These are phyloP conservation scores for Phytophthora tubulina DNA, from an alignment of 352 stramenopile genomes.

Conservation along the genomic window DNA sequence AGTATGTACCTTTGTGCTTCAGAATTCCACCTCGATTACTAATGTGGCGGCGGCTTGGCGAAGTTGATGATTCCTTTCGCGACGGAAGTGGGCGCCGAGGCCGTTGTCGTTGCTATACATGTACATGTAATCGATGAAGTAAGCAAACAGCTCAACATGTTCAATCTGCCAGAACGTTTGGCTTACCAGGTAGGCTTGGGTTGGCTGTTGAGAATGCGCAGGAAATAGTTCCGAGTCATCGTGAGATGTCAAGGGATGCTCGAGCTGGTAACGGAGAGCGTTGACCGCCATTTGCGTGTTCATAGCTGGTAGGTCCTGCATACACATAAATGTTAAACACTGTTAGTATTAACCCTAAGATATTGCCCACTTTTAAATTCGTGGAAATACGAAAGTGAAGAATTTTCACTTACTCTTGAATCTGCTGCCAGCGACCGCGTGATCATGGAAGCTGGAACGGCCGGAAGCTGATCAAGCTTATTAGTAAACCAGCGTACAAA, in stretches of 20 bases:
- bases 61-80: conserved; percentile 34
- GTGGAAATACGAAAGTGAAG: too few relatives aligned
- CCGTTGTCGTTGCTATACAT: conserved; percentile 55
- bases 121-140: not conserved
- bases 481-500: conserved; percentile 4
- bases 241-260: conserved; percentile 83
- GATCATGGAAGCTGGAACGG: conserved; percentile 62
- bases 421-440: conserved; percentile 57
- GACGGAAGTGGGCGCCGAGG: conserved; percentile 47
- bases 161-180: not conserved
- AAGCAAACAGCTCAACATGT: not conserved
- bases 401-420: conserved; percentile 30
- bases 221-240: conserved; percentile 72
- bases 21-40: conserved; percentile 11
- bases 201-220: conserved; percentile 56
- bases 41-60: conserved; percentile 19
- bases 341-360: too few relatives aligned
- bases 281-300: conserved; percentile 73
- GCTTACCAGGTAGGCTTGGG: conserved; percentile 60
- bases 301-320: conserved; percentile 41
- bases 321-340: not conserved
- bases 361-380: too few relatives aligned
- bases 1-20: conserved; percentile 40
- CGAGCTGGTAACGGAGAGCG: conserved; percentile 76
- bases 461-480: conserved; percentile 41